These are phyloP conservation scores for Thelonectria rubi DNA, from an alignment of 2,329 filamentous ascomycete genomes.

Conservation along the genomic window DNA sequence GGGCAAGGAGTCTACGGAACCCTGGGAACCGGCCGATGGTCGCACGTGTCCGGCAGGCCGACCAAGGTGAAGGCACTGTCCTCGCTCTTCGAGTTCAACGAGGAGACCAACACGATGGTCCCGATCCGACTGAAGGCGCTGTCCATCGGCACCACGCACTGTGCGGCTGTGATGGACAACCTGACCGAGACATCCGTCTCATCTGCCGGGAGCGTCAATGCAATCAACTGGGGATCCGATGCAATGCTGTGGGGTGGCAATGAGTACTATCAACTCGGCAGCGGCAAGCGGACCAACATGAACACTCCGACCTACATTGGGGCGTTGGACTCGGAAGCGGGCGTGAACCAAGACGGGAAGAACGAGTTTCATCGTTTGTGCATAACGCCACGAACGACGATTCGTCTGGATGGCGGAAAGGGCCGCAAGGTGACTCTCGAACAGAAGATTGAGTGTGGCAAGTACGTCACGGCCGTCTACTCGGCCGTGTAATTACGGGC, in stretches of 20 bases:
- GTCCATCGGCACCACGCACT: slow-evolving; percentile 82
- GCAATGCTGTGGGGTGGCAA: slow-evolving; percentile 95
- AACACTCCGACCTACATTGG: slow-evolving; percentile 80
- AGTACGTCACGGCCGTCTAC: slow-evolving; percentile 84
- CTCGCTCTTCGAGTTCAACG: slow-evolving; percentile 87
- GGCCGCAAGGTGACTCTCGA: slow-evolving; percentile 80
- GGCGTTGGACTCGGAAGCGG: slow-evolving; percentile 72
- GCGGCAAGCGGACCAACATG: slow-evolving; percentile 85
- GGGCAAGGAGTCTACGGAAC: slow-evolving; percentile 86
- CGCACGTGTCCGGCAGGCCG: slow-evolving; percentile 81
- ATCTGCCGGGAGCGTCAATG: slow-evolving; percentile 63
- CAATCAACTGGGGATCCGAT: slow-evolving; percentile 89
- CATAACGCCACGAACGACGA: slow-evolving; percentile 79
- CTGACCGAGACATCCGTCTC: slow-evolving; percentile 71
- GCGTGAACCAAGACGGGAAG: slow-evolving; percentile 66
- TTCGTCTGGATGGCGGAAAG: slow-evolving; percentile 65
- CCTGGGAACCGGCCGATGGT: slow-evolving; percentile 88
- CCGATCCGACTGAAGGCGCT: slow-evolving; percentile 82
- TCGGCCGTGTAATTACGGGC: slow-evolving; percentile 61
- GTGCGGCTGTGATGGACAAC: slow-evolving; percentile 84
- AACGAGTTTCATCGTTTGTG: slow-evolving; percentile 78
- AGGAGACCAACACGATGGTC: slow-evolving; percentile 69
- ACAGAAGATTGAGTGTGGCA: slow-evolving; percentile 88
- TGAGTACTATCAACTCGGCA: slow-evolving; percentile 92
- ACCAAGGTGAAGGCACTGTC: slow-evolving; percentile 85